Conservation (phyloP, 306 rosid genomes). For the Quercus aquifolioides region DNA sequence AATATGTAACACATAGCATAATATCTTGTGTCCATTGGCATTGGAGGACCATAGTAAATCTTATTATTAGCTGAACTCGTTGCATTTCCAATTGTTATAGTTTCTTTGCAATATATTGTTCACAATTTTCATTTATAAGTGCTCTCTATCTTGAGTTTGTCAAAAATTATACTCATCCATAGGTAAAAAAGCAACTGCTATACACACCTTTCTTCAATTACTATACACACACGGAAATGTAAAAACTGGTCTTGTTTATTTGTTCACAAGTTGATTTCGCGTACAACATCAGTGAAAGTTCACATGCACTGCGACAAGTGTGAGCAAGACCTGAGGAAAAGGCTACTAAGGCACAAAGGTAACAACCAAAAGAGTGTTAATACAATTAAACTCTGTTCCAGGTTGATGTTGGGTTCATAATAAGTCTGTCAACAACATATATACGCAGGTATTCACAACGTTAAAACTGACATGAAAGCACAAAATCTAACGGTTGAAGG, state of each 20-base stretch:
- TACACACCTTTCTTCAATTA: not conserved
- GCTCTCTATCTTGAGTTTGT: not conserved
- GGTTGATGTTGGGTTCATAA: not conserved
- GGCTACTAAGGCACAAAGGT: slow-evolving; percentile 65
- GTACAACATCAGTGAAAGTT: slow-evolving; percentile 59
- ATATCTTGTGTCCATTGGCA: not conserved
- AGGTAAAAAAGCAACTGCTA: not conserved
- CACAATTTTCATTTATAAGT: not conserved
- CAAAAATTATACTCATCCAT: not conserved
- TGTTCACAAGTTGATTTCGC: slow-evolving; percentile 41
- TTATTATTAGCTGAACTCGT: not conserved
- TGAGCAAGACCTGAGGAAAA: slow-evolving; percentile 62
- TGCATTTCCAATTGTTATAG: not conserved
- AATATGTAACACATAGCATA: not conserved
- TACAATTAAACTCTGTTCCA: not conserved
- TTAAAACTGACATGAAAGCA: slow-evolving; percentile 63
- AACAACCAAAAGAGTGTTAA: not conserved
- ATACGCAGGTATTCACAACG: slow-evolving; percentile 53
- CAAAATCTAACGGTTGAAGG: slow-evolving; percentile 61
- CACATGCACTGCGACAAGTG: slow-evolving; percentile 82
- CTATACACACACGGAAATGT: not conserved
- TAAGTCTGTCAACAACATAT: not conserved
- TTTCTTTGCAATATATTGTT: not conserved
- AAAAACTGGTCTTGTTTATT: slow-evolving; percentile 6
- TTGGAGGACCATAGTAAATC: not conserved